A percentile compares a stretch with the other conserved stretches of the same genome.
phyloP scores from a whole-genome alignment of 495 filamentous ascomycete species.

The Penicillium cosmopolitanum region DNA sequence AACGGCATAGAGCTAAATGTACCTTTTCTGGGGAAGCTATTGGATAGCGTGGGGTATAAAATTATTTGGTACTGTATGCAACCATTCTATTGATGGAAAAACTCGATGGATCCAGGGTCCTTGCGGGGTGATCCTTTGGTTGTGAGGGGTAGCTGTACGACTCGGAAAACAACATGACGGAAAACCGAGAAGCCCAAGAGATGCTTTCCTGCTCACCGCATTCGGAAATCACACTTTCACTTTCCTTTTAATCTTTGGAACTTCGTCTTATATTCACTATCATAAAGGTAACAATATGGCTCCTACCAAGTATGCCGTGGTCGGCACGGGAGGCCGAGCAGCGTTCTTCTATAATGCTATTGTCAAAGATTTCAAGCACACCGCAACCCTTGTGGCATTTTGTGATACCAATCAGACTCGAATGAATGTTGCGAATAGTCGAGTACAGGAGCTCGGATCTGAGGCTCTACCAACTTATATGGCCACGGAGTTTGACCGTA shows the following conservation, averaged over 20 bases:
- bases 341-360: constrained; percentile 61
- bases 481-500: constrained; percentile 54
- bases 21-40: too few relatives aligned
- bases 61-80: not conserved
- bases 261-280: not conserved
- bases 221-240: not conserved
- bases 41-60: not conserved
- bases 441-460: constrained; percentile 25
- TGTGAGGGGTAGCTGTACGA: constrained; percentile 19
- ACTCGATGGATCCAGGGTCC: not conserved
- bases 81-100: constrained; percentile 22
- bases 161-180: not conserved
- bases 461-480: constrained; percentile 50
- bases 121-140: constrained; percentile 5
- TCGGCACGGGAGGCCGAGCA: constrained; percentile 39
- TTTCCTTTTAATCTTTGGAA: not conserved
- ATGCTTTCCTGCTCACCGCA: not conserved
- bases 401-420: constrained; percentile 40
- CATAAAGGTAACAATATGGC: constrained; percentile 12
- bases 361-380: constrained; percentile 47
- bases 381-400: constrained; percentile 52
- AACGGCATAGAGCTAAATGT: not conserved
- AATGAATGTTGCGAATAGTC: constrained; percentile 32
- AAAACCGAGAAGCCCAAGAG: not conserved
- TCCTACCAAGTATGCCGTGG: constrained; percentile 32